These are phyloP conservation scores for Chytriomyces confervae DNA, from an alignment of 192 early-diverging fungal genomes.

Conservation along the genomic window DNA sequence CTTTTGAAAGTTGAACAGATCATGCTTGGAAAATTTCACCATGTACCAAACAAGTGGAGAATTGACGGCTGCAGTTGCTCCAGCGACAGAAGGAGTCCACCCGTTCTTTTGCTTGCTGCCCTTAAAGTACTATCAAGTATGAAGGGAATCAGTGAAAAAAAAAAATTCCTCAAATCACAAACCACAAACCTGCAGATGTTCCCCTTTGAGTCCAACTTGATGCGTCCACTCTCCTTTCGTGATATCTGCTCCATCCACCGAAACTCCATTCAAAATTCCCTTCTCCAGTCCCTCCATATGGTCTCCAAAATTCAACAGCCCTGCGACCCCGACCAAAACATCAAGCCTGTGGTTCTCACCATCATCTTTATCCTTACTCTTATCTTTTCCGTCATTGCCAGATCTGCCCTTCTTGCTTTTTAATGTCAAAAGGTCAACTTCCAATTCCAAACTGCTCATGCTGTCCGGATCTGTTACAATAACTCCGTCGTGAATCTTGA, in stretches of 20 bases:
- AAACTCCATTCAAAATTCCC: conserved; percentile 37
- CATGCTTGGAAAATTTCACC: conserved; percentile 21
- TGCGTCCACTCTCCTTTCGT: conserved; percentile 37
- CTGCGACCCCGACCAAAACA: conserved; percentile 29
- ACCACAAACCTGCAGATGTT: conserved; percentile 27
- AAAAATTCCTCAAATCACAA: too few relatives aligned
- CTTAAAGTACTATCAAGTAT: not conserved
- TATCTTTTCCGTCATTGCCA: not conserved
- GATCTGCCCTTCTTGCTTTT: too few relatives aligned
- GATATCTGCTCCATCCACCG: conserved; percentile 32
- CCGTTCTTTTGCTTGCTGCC: not conserved
- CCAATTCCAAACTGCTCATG: not conserved
- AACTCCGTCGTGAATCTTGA: not conserved
- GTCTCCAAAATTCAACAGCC: conserved; percentile 33
- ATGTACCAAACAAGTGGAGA: conserved; percentile 26
- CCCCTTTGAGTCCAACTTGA: conserved; percentile 40
- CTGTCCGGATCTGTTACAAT: not conserved
- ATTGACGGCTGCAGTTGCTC: not conserved
- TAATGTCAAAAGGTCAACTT: not conserved
- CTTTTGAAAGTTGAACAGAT: conserved; percentile 5
- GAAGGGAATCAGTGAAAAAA: too few relatives aligned
- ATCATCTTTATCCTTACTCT: not conserved
- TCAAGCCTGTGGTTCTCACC: conserved; percentile 19
- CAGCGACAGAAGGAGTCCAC: not conserved
- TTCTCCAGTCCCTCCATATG: conserved; percentile 32